Evolutionary conservation across 192 early-diverging fungal genomes (phyloP).

Genomic region (Dissophora ornata): DNA sequence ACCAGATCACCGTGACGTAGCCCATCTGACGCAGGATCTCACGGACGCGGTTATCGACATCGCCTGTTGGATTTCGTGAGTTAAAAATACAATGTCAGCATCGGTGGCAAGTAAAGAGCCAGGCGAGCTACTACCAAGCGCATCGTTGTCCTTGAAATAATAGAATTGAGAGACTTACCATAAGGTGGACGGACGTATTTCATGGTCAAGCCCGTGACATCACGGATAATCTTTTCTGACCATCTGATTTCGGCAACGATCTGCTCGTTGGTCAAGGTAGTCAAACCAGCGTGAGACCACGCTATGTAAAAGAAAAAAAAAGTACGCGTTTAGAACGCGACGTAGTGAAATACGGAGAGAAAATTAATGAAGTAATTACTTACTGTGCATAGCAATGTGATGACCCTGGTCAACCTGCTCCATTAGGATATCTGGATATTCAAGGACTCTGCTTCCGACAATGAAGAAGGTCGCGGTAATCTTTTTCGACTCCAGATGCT

Average conservation of each 20-base stretch:
- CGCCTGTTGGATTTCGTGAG: constrained; percentile 43
- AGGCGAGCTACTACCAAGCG: no score
- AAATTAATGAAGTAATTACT: not conserved
- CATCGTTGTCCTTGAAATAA: no score
- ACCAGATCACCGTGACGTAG: constrained; percentile 61
- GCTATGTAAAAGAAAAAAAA: constrained; percentile 54
- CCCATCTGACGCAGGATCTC: constrained; percentile 65
- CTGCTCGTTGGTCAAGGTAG: constrained; percentile 68
- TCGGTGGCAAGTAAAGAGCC: no score
- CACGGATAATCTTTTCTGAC: constrained; percentile 63
- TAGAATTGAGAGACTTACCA: constrained; percentile 43
- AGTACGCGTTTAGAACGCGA: not conserved
- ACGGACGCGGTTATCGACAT: constrained; percentile 74
- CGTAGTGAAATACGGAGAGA: no score
- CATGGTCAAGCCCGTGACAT: constrained; percentile 65
- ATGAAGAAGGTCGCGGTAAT: constrained; percentile 58
- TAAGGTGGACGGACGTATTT: constrained; percentile 68
- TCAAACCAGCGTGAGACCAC: constrained; percentile 69
- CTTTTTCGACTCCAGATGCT: constrained; percentile 38
- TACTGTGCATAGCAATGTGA: constrained; percentile 68
- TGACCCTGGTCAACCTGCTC: constrained; percentile 52
- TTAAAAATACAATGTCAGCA: no score
- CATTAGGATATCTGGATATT: constrained; percentile 58
- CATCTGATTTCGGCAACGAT: constrained; percentile 69
- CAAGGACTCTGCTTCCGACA: constrained; percentile 60